Conservation (phyloP, 192 early-diverging fungal species). For the Coemansia sp. region DNA sequence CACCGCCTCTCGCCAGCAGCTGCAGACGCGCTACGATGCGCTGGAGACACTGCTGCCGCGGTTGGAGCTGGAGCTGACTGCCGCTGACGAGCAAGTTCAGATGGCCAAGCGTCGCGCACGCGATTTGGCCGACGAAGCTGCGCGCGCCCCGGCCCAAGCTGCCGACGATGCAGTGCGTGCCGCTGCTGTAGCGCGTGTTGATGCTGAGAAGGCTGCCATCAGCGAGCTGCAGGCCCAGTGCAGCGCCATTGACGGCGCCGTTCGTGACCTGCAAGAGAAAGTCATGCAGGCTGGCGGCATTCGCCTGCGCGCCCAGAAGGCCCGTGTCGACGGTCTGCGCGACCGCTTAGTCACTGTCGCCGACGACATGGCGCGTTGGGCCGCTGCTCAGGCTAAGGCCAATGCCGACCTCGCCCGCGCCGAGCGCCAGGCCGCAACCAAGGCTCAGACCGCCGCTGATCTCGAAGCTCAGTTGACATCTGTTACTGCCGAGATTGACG, state of each 20-base stretch:
- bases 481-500: conserved; percentile 63
- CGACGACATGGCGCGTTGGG: conserved; percentile 71
- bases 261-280: conserved; percentile 80
- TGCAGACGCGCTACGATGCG: conserved; percentile 58
- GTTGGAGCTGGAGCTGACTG: conserved; percentile 71
- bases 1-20: conserved; percentile 38
- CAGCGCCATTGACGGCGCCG: conserved; percentile 70
- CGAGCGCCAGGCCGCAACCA: conserved; percentile 62
- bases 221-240: conserved; percentile 59
- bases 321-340: conserved; percentile 75
- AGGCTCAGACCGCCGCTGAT: conserved; percentile 66
- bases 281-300: conserved; percentile 92
- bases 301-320: conserved; percentile 81
- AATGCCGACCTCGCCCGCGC: conserved; percentile 75
- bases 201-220: conserved; percentile 51
- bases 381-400: conserved; percentile 70
- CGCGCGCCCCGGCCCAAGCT: conserved; percentile 4
- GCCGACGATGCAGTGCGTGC: conserved; percentile 10
- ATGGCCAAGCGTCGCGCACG: conserved; percentile 69
- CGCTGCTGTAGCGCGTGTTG: conserved; percentile 54
- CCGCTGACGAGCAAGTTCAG: conserved; percentile 63
- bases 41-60: conserved; percentile 67
- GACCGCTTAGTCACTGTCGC: conserved; percentile 73
- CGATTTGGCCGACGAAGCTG: conserved; percentile 40
- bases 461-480: conserved; percentile 63